phyloP scores from a whole-genome alignment of 805 yeast genomes.

The Saturnispora mendoncae region DNA sequence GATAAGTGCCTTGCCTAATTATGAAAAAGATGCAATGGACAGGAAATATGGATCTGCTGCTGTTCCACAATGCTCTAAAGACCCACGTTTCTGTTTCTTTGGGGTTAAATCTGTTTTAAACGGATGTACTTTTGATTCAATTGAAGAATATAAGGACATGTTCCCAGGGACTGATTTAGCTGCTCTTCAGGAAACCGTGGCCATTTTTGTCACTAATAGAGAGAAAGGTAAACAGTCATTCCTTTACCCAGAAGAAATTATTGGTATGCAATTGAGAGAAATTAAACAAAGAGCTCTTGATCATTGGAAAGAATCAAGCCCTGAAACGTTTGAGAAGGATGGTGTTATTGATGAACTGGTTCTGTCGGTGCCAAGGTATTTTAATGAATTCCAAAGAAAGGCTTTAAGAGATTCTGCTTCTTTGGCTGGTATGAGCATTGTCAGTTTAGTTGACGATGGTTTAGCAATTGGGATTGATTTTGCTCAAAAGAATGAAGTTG shows the following conservation, averaged over 20 bases:
- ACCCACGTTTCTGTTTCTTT: slow-evolving; percentile 61
- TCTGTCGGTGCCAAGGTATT: slow-evolving; percentile 69
- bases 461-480: slow-evolving; percentile 83
- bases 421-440: slow-evolving; percentile 56
- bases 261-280: slow-evolving; percentile 75
- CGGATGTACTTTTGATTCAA: slow-evolving; percentile 37
- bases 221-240: slow-evolving; percentile 27
- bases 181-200: slow-evolving; percentile 26
- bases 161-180: slow-evolving; percentile 56
- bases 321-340: slow-evolving; percentile 31
- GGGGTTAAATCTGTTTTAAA: slow-evolving; percentile 71
- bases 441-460: slow-evolving; percentile 79
- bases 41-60: slow-evolving; percentile 77
- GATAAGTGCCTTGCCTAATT: slow-evolving; percentile 38
- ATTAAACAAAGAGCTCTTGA: slow-evolving; percentile 55
- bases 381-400: slow-evolving; percentile 52
- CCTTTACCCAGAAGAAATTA: slow-evolving; percentile 61
- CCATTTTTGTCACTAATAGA: slow-evolving; percentile 31
- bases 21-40: slow-evolving; percentile 41
- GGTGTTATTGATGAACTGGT: slow-evolving; percentile 55
- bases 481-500: slow-evolving; percentile 43
- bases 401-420: slow-evolving; percentile 67
- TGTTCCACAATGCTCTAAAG: slow-evolving; percentile 56
- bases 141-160: slow-evolving; percentile 36
- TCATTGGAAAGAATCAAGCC: slow-evolving; percentile 46